These are phyloP conservation scores for Capsicum chinense DNA, from an alignment of 257 asterid species.

Conservation along the genomic window DNA sequence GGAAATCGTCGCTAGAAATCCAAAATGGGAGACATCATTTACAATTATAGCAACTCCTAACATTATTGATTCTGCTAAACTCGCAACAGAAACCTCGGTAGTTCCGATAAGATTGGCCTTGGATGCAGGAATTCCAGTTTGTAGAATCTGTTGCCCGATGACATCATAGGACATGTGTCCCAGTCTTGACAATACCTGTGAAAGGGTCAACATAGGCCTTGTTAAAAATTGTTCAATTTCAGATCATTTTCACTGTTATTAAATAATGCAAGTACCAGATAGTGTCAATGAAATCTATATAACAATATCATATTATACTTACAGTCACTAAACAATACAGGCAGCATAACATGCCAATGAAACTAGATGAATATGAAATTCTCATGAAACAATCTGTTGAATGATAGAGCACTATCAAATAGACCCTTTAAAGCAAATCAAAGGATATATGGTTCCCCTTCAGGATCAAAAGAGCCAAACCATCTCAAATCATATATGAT, in stretches of 20 bases:
- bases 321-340: not conserved
- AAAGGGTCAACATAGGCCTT: constrained; percentile 25
- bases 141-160: constrained; percentile 88
- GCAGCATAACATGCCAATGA: not conserved
- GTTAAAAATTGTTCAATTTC: not conserved
- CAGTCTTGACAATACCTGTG: constrained; percentile 89
- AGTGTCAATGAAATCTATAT: not conserved
- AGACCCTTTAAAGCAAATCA: not conserved
- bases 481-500: not conserved
- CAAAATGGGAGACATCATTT: constrained; percentile 79
- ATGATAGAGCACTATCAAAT: not conserved
- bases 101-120: constrained; percentile 95
- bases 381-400: not conserved
- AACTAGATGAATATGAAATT: constrained; percentile 15
- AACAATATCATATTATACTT: not conserved
- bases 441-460: not conserved
- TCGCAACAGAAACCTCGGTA: constrained; percentile 89
- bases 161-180: constrained; percentile 94
- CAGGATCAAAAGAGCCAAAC: not conserved
- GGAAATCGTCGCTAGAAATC: constrained; percentile 75
- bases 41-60: constrained; percentile 86
- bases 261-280: not conserved
- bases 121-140: constrained; percentile 92
- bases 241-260: not conserved
- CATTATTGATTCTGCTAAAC: constrained; percentile 90